Evolutionary conservation across 164 flowering plant species (phyloP).

Genomic region (Magnolia officinalis): DNA sequence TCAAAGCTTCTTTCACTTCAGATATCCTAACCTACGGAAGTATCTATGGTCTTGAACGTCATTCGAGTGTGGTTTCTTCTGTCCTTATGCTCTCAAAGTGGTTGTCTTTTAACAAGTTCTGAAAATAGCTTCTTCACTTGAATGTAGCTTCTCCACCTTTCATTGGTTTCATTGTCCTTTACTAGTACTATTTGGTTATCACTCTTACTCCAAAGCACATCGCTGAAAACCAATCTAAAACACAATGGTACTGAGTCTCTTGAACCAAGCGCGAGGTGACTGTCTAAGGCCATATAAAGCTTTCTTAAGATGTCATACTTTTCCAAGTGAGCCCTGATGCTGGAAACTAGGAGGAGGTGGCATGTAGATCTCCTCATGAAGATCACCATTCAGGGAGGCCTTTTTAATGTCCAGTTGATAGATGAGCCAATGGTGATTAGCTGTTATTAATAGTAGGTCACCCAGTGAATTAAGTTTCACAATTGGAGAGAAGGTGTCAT

Average conservation of each 20-base stretch:
- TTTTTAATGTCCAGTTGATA: neutral
- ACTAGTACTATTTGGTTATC: neutral
- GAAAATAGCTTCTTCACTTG: neutral
- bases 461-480: too few relatives aligned
- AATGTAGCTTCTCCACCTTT: neutral
- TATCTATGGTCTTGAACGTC: neutral
- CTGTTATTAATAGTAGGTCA: too few relatives aligned
- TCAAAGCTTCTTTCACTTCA: neutral
- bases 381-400: neutral
- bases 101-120: too few relatives aligned
- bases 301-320: neutral
- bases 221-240: too few relatives aligned
- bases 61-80: too few relatives aligned
- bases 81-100: too few relatives aligned
- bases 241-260: too few relatives aligned
- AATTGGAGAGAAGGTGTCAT: too few relatives aligned
- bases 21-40: neutral
- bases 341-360: neutral
- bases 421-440: neutral
- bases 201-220: too few relatives aligned
- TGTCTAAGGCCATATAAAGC: neutral
- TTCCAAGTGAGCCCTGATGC: neutral
- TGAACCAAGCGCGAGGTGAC: neutral
- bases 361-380: neutral
- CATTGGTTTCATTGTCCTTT: neutral